These are phyloP conservation scores for Nicotiana benthamiana DNA, from an alignment of 257 asterid species.

Conservation along the genomic window DNA sequence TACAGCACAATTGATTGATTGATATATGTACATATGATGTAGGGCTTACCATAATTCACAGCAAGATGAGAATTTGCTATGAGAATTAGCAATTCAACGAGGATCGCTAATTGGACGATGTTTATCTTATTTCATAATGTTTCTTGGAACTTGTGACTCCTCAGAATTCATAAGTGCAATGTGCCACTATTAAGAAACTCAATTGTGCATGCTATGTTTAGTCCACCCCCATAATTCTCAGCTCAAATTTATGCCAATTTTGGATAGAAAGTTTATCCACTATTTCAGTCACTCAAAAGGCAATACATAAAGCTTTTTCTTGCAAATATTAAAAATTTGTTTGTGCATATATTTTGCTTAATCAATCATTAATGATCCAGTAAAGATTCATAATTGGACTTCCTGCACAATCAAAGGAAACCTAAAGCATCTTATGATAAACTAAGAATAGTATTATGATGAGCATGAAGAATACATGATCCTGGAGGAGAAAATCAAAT, in stretches of 20 bases:
- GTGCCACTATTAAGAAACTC: conserved; percentile 2
- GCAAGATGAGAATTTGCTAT: not conserved
- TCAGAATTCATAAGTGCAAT: not conserved
- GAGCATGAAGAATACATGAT: not conserved
- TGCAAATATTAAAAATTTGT: not conserved
- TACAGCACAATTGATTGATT: not conserved
- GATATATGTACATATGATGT: not conserved
- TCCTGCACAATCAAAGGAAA: not conserved
- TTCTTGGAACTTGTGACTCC: not conserved
- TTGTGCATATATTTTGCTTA: not conserved
- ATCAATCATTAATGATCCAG: not conserved
- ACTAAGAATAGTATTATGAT: not conserved
- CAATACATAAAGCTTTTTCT: not conserved
- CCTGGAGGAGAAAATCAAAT: not conserved
- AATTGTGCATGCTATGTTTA: not conserved
- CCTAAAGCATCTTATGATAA: not conserved
- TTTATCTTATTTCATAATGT: not conserved
- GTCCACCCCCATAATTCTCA: not conserved
- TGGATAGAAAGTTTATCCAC: not conserved
- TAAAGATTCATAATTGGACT: not conserved
- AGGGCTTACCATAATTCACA: not conserved
- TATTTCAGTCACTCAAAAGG: not conserved
- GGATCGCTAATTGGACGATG: not conserved
- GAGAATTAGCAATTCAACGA: not conserved
- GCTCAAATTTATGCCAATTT: not conserved